phyloP scores from a whole-genome alignment of 306 rosid species.

The Oxytropis ochrocephala region DNA sequence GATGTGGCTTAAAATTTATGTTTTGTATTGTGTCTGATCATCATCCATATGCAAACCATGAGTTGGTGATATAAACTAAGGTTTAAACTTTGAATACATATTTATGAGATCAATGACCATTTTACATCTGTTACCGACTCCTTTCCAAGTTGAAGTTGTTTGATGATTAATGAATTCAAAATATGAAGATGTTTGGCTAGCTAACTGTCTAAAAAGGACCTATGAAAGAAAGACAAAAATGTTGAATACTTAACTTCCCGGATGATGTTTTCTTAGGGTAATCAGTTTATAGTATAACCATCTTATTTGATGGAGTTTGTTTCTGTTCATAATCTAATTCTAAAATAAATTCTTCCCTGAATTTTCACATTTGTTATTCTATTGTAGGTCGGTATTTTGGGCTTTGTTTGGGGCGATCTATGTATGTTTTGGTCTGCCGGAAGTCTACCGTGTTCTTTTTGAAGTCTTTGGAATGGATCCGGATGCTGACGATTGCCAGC shows the following conservation, averaged over 20 bases:
- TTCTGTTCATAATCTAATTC: constrained; percentile 15
- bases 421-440: constrained; percentile 92
- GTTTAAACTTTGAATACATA: not conserved
- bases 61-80: not conserved
- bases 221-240: constrained; percentile 1
- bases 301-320: constrained; percentile 2
- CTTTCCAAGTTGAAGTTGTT: constrained; percentile 7
- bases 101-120: constrained; percentile 1
- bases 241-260: constrained; percentile 10
- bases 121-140: not conserved
- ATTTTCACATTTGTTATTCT: constrained; percentile 19
- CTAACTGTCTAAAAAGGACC: constrained; percentile 7
- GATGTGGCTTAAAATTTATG: not conserved
- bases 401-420: constrained; percentile 96
- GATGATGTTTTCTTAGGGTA: not conserved
- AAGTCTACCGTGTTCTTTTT: constrained; percentile 93
- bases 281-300: not conserved
- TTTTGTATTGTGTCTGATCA: not conserved
- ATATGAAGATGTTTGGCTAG: not conserved
- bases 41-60: not conserved
- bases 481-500: constrained; percentile 80
- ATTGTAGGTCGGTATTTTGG: constrained; percentile 85
- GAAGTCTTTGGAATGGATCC: constrained; percentile 98
- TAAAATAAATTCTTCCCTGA: not conserved
- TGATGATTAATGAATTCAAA: constrained; percentile 10